Percentiles rank a stretch among this genome's conserved stretches.
These are phyloP conservation scores for Schwanniomyces vanrijiae DNA, from an alignment of 805 yeast genomes.

Conservation along the genomic window DNA sequence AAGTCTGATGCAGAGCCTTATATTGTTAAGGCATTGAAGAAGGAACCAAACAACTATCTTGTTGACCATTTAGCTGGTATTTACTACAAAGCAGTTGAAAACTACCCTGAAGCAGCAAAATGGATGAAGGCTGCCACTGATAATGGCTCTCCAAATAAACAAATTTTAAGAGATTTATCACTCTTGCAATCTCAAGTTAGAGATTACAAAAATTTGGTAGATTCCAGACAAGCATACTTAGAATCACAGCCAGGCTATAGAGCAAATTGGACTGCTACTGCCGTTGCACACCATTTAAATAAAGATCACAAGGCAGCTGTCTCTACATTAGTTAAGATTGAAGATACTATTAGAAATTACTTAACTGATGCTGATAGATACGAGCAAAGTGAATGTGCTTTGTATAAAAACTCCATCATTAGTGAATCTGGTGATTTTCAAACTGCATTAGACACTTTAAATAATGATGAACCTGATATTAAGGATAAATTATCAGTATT, in stretches of 20 bases:
- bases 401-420: conserved; percentile 71
- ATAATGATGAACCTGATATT: conserved; percentile 47
- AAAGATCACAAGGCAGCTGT: conserved; percentile 68
- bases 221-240: conserved; percentile 66
- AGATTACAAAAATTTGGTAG: conserved; percentile 62
- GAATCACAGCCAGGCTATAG: conserved; percentile 78
- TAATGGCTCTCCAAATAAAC: conserved; percentile 75
- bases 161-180: conserved; percentile 79
- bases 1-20: conserved; percentile 62
- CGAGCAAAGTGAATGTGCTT: conserved; percentile 79
- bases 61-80: conserved; percentile 86
- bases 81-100: conserved; percentile 66
- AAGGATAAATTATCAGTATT: conserved; percentile 58
- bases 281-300: conserved; percentile 79
- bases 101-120: conserved; percentile 74
- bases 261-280: conserved; percentile 87
- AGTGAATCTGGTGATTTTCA: conserved; percentile 61
- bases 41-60: conserved; percentile 62
- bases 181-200: conserved; percentile 78
- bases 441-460: conserved; percentile 62
- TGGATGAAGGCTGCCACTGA: conserved; percentile 75
- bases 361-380: conserved; percentile 63
- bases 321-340: conserved; percentile 71
- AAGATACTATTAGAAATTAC: conserved; percentile 68
- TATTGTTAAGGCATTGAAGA: conserved; percentile 59